Conservation (phyloP, 768 basidiomycete genomes). For the Kwoniella europaea region DNA sequence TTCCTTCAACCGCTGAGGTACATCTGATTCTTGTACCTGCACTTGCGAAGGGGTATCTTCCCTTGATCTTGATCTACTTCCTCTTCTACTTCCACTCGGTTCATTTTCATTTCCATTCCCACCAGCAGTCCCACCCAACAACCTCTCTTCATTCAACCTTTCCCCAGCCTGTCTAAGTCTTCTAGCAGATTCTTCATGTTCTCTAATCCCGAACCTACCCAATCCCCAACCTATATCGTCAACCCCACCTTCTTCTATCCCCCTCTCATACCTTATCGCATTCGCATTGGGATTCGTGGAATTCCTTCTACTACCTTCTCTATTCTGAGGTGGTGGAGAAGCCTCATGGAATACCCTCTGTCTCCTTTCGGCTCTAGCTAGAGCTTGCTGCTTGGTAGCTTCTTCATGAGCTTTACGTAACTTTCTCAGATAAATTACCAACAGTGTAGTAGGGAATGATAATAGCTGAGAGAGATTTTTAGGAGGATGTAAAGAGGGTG, state of each 20-base stretch:
- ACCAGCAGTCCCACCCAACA: constrained; percentile 20
- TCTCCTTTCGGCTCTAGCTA: constrained; percentile 42
- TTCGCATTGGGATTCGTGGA: not conserved
- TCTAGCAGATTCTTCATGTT: constrained; percentile 48
- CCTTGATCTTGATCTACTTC: not conserved
- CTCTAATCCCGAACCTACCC: constrained; percentile 69
- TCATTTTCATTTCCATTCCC: too few species aligned
- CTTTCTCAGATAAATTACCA: constrained; percentile 48
- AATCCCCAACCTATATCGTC: constrained; percentile 70
- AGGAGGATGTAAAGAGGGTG: constrained; percentile 51
- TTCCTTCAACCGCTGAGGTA: constrained; percentile 6
- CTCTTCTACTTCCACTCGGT: constrained; percentile 1
- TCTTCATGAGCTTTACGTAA: constrained; percentile 53
- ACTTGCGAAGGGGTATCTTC: constrained; percentile 15
- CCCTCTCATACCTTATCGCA: constrained; percentile 8
- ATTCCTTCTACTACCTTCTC: not conserved
- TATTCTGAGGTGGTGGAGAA: not conserved
- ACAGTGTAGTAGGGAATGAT: constrained; percentile 49
- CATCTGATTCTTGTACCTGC: constrained; percentile 1
- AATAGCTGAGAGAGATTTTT: constrained; percentile 42
- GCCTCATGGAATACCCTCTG: constrained; percentile 55
- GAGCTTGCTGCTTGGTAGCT: constrained; percentile 49
- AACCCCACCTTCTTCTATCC: constrained; percentile 25
- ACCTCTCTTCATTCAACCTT: constrained; percentile 49
- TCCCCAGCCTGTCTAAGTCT: constrained; percentile 57